A percentile compares a stretch with the other conserved stretches of the same genome.
phyloP scores from a whole-genome alignment of 345 rosid genomes.

The Schrenkiella parvula region DNA sequence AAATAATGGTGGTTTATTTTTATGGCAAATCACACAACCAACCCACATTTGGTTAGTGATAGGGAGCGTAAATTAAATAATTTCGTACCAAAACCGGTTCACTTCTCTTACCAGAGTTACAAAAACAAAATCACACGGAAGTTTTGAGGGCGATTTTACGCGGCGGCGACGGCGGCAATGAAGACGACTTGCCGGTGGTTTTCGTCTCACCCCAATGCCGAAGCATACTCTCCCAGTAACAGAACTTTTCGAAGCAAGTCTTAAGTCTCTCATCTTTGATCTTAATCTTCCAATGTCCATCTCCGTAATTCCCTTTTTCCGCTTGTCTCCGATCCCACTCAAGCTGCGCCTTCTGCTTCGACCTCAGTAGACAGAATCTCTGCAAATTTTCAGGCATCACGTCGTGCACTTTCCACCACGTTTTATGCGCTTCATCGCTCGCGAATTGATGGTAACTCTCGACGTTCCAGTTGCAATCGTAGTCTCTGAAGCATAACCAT shows the following conservation, averaged over 20 bases:
- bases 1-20: neutral
- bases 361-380: slow-evolving; percentile 63
- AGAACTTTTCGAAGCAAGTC: slow-evolving; percentile 67
- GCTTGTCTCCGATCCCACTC: slow-evolving; percentile 92
- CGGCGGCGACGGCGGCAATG: slow-evolving; percentile 9
- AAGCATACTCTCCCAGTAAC: slow-evolving; percentile 89
- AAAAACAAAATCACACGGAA: slow-evolving; percentile 30
- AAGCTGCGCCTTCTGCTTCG: slow-evolving; percentile 80
- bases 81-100: neutral
- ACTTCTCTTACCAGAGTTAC: neutral
- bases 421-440: slow-evolving; percentile 68
- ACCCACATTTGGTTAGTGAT: neutral
- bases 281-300: slow-evolving; percentile 84
- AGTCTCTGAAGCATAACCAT: slow-evolving; percentile 88
- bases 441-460: slow-evolving; percentile 75
- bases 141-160: slow-evolving; percentile 19
- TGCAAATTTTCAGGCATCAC: slow-evolving; percentile 73
- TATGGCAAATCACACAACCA: neutral
- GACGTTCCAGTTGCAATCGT: slow-evolving; percentile 96
- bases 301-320: slow-evolving; percentile 62
- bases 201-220: slow-evolving; percentile 91
- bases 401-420: slow-evolving; percentile 89
- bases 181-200: slow-evolving; percentile 53
- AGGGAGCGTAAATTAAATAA: neutral
- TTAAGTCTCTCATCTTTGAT: slow-evolving; percentile 61